Evolutionary conservation across 2,329 filamentous ascomycete species (phyloP), one percentile per base, ranked within the genome.

Genomic region (Tolypocladium ophioglossoides): DNA sequence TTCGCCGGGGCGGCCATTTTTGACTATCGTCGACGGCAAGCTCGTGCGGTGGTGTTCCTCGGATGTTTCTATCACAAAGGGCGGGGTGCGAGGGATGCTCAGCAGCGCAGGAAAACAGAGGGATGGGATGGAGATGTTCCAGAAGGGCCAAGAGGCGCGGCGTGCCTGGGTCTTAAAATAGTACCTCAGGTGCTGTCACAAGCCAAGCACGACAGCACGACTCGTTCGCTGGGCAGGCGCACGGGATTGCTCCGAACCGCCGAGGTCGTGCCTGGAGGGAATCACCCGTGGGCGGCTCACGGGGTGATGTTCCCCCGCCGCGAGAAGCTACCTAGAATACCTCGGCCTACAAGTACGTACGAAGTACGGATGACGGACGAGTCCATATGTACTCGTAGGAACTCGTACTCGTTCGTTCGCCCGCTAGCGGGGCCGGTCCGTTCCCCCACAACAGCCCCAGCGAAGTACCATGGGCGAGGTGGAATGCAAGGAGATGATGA

Each of bases 1-100:
- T 78, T 76, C 52, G 78, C 69, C 54, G 88, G 87, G 57, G 86
- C 85, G 59, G 87, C 86, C 87, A 91, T 91, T 78, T 58, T 58
- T 39, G 52, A 58, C 6, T 27, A 14, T 35, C 3, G 27, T 10
- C 12, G 50, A 20, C 18, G 39, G 16, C 14, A 32, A 14, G 44
- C 40, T 49, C 46, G 27, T 30, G 46, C 27, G 32, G 24, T n/a
- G 27, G 46, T n/a, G 3, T 11, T 50, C 32, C 6, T 37, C 11
- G 30, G 37, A 20, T 18, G 37, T 4, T 7, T 39, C 37, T n/a
- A 18, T 5, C 16, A 41, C 20, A 10, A 7, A 20, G 6, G 22
- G 20, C 22, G 27, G 44, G 44, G 44, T 18, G 41, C n/a, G n/a
- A n/a, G n/a, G n/a, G n/a, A n/a, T n/a, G n/a, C n/a, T n/a, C n/a